Percentiles rank a stretch among this genome's conserved stretches.
These are phyloP conservation scores for Salinomyces thailandicus DNA, from an alignment of 2,329 filamentous ascomycete species.

Conservation along the genomic window DNA sequence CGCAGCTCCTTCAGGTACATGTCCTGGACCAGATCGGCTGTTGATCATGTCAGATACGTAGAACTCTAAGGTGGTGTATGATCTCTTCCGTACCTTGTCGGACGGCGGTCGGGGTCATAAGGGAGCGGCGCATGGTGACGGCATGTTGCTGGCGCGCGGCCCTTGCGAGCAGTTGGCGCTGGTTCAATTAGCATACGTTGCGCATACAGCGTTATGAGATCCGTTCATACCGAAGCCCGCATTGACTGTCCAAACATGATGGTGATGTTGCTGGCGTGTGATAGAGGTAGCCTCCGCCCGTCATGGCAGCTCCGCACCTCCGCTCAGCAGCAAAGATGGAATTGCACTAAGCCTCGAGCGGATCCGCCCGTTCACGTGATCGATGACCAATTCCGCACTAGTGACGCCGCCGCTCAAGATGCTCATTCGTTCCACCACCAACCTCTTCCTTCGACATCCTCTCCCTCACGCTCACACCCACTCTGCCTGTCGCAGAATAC, in stretches of 20 bases:
- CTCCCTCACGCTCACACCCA: conserved; percentile 9
- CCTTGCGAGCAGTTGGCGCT: conserved; percentile 54
- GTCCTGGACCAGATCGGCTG: conserved; percentile 95
- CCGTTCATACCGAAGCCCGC: conserved; percentile 45
- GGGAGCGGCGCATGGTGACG: conserved; percentile 49
- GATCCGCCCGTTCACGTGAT: not conserved
- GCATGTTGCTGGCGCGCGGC: conserved; percentile 47
- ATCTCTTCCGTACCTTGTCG: conserved; percentile 46
- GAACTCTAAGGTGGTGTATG: not conserved
- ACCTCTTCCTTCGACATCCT: conserved; percentile 10
- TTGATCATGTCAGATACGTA: not conserved
- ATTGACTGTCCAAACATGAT: conserved; percentile 52
- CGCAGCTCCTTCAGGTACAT: conserved; percentile 95
- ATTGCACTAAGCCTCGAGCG: not conserved
- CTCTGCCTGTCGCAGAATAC: conserved; percentile 16
- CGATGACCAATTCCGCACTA: not conserved
- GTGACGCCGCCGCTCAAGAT: not conserved
- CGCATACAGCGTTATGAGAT: conserved; percentile 1
- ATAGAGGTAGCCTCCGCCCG: not conserved
- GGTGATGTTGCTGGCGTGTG: conserved; percentile 14
- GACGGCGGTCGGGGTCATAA: conserved; percentile 50
- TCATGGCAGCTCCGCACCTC: not conserved
- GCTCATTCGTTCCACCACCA: conserved; percentile 6
- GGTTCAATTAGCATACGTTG: conserved; percentile 17
- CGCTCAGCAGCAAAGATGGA: not conserved